These are phyloP conservation scores for Gossypium aridum DNA, from an alignment of 441 rosid genomes.

Conservation along the genomic window DNA sequence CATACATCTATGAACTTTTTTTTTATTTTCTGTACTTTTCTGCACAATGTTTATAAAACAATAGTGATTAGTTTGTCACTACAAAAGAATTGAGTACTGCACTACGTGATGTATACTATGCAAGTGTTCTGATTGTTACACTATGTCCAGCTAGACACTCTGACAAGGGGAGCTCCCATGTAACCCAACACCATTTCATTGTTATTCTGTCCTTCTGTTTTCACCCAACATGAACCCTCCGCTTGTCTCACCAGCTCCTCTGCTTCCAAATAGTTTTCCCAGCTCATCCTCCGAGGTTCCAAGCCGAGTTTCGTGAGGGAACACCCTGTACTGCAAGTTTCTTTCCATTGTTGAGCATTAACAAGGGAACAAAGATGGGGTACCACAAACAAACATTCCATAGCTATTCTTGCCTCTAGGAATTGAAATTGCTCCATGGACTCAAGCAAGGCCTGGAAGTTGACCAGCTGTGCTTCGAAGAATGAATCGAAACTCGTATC, in stretches of 20 bases:
- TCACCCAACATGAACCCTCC: conserved; percentile 20
- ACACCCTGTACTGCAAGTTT: neutral
- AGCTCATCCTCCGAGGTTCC: conserved; percentile 16
- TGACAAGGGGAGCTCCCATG: conserved; percentile 24
- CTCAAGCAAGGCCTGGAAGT: conserved; percentile 23
- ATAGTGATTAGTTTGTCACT: neutral
- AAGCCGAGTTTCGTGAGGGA: conserved; percentile 12
- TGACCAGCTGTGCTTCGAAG: conserved; percentile 19
- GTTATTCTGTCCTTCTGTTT: conserved; percentile 14
- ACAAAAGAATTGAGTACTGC: neutral
- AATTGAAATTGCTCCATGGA: conserved; percentile 23
- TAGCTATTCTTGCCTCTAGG: conserved; percentile 30
- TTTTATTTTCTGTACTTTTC: neutral
- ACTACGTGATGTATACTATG: neutral
- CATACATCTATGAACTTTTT: neutral
- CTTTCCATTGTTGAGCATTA: conserved; percentile 16
- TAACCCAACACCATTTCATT: conserved; percentile 27
- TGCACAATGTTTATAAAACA: neutral
- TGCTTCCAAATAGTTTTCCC: conserved; percentile 22
- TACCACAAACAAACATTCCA: conserved; percentile 30
- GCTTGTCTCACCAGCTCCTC: conserved; percentile 24
- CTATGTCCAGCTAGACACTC: conserved; percentile 28
- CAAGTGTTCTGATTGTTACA: neutral
- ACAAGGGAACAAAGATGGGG: conserved; percentile 24
- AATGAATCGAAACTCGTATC: conserved; percentile 4